Conservation (phyloP, 192 early-diverging fungal species). For the Backusella macrospora region DNA sequence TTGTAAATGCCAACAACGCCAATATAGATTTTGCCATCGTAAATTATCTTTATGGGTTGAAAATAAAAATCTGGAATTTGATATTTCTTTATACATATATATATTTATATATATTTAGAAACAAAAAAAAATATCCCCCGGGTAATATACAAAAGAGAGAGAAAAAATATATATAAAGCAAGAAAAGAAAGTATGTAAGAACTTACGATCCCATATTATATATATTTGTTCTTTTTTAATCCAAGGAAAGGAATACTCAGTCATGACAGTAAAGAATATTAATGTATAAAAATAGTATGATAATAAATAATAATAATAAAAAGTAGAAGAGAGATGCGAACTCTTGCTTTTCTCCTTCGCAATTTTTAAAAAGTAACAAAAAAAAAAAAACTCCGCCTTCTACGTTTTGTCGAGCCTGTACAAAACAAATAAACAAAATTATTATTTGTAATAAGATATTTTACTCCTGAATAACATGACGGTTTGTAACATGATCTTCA, state of each 20-base stretch:
- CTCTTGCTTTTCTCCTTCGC: neutral
- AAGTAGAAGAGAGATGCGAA: constrained; percentile 5
- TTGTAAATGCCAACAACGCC: constrained; percentile 7
- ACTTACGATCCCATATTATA: constrained; percentile 10
- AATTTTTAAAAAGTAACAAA: neutral
- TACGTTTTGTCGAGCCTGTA: neutral
- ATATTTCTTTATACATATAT: neutral
- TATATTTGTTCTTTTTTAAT: constrained; percentile 3
- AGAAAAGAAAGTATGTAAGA: constrained; percentile 1
- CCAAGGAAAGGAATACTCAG: neutral
- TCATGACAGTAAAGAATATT: neutral
- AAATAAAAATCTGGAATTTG: constrained; percentile 5
- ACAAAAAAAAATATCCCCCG: neutral
- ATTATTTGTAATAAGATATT: constrained; percentile 1
- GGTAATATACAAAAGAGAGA: neutral
- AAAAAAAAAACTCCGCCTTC: neutral
- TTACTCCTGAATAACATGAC: neutral
- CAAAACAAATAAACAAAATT: constrained; percentile 10
- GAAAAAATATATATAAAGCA: neutral
- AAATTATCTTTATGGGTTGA: constrained; percentile 11
- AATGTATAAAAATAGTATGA: too few species aligned
- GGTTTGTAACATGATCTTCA: neutral
- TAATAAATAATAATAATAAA: neutral
- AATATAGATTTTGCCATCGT: constrained; percentile 2
- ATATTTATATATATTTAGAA: neutral